phyloP scores from a whole-genome alignment of 2,329 filamentous ascomycete species.

The Phymatotrichopsis omnivora region DNA sequence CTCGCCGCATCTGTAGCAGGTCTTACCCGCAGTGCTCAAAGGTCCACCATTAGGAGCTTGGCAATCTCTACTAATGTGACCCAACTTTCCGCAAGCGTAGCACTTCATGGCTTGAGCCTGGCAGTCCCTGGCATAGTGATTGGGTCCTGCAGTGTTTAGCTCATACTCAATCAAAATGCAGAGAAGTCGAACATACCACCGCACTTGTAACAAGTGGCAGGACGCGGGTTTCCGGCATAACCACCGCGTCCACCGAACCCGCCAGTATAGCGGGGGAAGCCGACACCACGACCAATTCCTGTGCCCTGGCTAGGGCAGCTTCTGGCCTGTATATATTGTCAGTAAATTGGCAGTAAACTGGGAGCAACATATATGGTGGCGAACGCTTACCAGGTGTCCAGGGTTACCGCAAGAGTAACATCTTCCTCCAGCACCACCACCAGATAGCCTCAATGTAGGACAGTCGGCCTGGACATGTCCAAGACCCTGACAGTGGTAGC shows the following conservation, averaged over 20 bases:
- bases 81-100: constrained; percentile 88
- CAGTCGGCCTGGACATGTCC: constrained; percentile 98
- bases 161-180: not conserved
- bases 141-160: constrained; percentile 49
- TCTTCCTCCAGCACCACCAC: constrained; percentile 67
- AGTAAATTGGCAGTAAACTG: constrained; percentile 21
- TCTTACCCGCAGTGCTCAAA: constrained; percentile 92
- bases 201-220: constrained; percentile 64
- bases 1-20: constrained; percentile 95
- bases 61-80: constrained; percentile 59
- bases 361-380: constrained; percentile 6
- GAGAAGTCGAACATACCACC: constrained; percentile 37
- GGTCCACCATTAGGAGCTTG: constrained; percentile 93
- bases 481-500: constrained; percentile 98
- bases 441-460: constrained; percentile 86
- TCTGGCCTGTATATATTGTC: constrained; percentile 26
- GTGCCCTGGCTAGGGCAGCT: constrained; percentile 46
- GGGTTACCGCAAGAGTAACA: constrained; percentile 96
- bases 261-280: constrained; percentile 55
- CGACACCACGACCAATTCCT: constrained; percentile 48
- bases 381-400: constrained; percentile 59
- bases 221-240: constrained; percentile 58
- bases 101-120: constrained; percentile 98
- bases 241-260: constrained; percentile 60
- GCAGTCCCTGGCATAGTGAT: constrained; percentile 97